Evolutionary conservation across 2,329 filamentous ascomycete genomes (phyloP), one percentile per base, ranked within the genome.

Genomic region (Mycosphaerella sp.): DNA sequence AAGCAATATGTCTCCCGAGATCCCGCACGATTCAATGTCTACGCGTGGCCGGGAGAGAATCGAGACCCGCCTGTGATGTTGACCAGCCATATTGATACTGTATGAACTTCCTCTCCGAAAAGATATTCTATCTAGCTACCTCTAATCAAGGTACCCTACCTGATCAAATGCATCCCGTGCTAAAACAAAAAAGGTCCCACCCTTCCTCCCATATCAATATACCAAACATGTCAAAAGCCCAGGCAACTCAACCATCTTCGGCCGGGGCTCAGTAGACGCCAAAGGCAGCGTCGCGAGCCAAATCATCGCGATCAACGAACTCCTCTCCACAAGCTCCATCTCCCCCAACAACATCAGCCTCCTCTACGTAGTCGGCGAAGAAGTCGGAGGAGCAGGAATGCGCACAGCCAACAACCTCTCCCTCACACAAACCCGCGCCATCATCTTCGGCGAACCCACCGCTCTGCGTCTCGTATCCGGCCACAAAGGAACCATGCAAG

Each of bases 391-490:
- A 8, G 84, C 86, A 56, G 91, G 91, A 7, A 97, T 97, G 91
- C 75, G 59, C 35, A 60, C 62, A 1, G 77, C 68, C 7, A 76
- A 82, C 62, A 65, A 71, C 4, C 65, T 80, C 37, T 66, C 71
- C 45, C 55, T 76, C 30, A 60, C 68, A 37, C 64, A 25, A 5
- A 25, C 73, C 52, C 77, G 84, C 30, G 81, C 88, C 3, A 83
- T 88, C 62, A 86, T 91, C 63, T 97, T 96, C 64, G 91, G 93
- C 36, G 93, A 98, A 68, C 91, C 91, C 0, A 98, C 93, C 0
- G 89, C 95, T 63, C 80, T 84, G 59, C 88, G 86, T 68, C 83
- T 97, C 16, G 89, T 89, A 0, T 84, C 87, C 49, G 93, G 91
- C 2, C 91, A 97, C 76, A 97, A 98, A 73, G 91, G 93, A 36